phyloP scores from a whole-genome alignment of 306 rosid genomes.

The Myrica gale region DNA sequence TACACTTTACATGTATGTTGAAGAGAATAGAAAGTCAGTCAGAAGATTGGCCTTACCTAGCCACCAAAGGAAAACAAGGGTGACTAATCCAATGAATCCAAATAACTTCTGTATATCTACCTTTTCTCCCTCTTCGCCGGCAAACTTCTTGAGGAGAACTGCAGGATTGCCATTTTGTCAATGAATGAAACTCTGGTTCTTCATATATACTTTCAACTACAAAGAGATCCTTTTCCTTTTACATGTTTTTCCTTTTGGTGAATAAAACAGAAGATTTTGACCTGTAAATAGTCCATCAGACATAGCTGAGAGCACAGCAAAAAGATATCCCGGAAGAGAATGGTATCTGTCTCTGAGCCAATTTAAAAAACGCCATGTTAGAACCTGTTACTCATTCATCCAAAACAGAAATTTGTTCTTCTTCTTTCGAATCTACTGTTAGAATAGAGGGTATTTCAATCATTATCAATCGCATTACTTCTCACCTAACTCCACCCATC shows the following conservation, averaged over 20 bases:
- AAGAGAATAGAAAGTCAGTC: background rate
- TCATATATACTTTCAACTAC: background rate
- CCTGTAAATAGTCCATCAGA: conserved; percentile 35
- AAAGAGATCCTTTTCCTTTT: background rate
- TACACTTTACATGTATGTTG: background rate
- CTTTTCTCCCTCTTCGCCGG: conserved; percentile 46
- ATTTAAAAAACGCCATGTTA: too few relatives aligned
- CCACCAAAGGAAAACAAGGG: conserved; percentile 34
- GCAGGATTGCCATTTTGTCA: background rate
- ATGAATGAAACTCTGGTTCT: background rate
- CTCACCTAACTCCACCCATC: too few relatives aligned
- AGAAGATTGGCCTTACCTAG: conserved; percentile 21
- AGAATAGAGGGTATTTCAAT: too few relatives aligned
- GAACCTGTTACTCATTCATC: too few relatives aligned
- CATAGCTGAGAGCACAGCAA: conserved; percentile 30
- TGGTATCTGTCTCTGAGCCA: conserved; percentile 24
- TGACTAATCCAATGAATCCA: conserved; percentile 34
- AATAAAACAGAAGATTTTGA: conserved; percentile 5
- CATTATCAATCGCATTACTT: too few relatives aligned
- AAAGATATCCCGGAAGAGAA: conserved; percentile 23
- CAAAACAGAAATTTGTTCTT: too few relatives aligned
- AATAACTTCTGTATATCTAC: conserved; percentile 31
- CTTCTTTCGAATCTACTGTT: too few relatives aligned
- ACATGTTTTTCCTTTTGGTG: background rate
- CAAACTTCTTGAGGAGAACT: conserved; percentile 36